These are phyloP conservation scores for Wakefieldia striispora DNA, from an alignment of 768 basidiomycete species.

Conservation along the genomic window DNA sequence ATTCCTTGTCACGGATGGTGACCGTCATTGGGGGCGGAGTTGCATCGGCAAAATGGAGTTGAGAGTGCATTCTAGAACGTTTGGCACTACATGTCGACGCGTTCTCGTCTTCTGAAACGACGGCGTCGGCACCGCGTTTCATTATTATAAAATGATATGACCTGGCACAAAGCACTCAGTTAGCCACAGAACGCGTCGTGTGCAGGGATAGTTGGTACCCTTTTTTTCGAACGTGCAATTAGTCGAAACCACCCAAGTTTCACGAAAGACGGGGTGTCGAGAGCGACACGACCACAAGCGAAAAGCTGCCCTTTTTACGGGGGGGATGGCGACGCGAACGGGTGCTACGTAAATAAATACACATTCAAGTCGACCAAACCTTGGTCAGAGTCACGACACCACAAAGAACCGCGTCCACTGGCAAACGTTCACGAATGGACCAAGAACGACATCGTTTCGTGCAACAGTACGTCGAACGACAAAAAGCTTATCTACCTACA, in stretches of 20 bases:
- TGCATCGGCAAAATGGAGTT: slow-evolving; percentile 13
- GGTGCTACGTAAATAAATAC: no score
- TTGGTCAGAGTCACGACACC: no score
- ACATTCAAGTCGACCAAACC: no score
- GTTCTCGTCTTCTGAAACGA: slow-evolving; percentile 5
- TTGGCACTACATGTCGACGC: slow-evolving; percentile 16
- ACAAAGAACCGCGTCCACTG: background rate
- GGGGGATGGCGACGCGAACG: no score
- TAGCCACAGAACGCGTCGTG: background rate
- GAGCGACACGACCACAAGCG: no score
- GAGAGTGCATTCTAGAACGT: slow-evolving; percentile 22
- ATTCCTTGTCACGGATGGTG: slow-evolving; percentile 36
- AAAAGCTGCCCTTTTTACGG: no score
- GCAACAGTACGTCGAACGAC: slow-evolving; percentile 47
- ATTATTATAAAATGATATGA: background rate
- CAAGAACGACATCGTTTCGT: slow-evolving; percentile 44
- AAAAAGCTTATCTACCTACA: slow-evolving; percentile 41
- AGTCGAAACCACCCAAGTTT: background rate
- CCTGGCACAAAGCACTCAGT: background rate
- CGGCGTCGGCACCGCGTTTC: slow-evolving; percentile 21
- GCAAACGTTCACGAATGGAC: slow-evolving; percentile 14
- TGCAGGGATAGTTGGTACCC: background rate
- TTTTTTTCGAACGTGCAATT: no score
- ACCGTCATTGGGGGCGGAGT: slow-evolving; percentile 27
- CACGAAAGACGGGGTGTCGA: slow-evolving; percentile 5